Evolutionary conservation across 345 rosid species (phyloP).

Genomic region (Murraya paniculata): DNA sequence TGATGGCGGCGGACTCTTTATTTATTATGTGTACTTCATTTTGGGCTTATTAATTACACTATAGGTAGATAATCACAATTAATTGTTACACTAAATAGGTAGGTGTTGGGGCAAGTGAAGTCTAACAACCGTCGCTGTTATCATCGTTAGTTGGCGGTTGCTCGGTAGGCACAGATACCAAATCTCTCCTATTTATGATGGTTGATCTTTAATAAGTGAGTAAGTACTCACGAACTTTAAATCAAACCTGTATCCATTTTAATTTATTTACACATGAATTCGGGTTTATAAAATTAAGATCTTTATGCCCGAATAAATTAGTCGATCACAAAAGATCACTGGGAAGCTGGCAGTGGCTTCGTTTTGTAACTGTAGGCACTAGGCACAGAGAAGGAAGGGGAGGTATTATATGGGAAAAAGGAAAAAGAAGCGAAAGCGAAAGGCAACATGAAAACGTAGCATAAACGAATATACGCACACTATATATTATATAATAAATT

Average conservation of each 20-base stretch:
- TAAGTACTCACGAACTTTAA: background rate
- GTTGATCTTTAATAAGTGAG: background rate
- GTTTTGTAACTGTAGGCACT: background rate
- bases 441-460: background rate
- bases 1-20: too few species aligned
- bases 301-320: too few species aligned
- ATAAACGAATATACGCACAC: too few species aligned
- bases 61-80: background rate
- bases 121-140: too few species aligned
- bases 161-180: background rate
- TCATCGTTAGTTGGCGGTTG: background rate
- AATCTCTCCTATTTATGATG: background rate
- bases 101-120: background rate
- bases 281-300: background rate
- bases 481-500: background rate
- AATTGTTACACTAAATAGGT: background rate
- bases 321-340: too few species aligned
- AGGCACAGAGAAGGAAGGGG: background rate
- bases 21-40: background rate
- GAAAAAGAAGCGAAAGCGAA: slow-evolving; percentile 20
- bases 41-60: background rate
- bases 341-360: background rate
- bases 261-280: background rate
- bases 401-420: background rate
- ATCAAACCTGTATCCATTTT: background rate